Conservation (phyloP, 495 filamentous ascomycete genomes). For the Saxophila tyrrhenica region DNA sequence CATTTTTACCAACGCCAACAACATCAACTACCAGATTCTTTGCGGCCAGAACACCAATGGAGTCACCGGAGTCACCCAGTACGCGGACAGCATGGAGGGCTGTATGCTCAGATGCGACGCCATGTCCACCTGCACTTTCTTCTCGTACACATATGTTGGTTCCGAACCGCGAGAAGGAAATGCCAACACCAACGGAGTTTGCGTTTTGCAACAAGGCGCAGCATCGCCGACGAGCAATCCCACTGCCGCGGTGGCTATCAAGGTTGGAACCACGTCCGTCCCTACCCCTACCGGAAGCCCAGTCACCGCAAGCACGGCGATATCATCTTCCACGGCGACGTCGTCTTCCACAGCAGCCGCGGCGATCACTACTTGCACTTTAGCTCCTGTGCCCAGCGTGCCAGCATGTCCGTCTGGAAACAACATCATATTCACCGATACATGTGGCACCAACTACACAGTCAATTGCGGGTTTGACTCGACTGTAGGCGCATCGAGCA, state of each 20-base stretch:
- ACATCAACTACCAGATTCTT: not conserved
- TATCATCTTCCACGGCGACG: not conserved
- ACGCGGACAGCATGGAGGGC: not conserved
- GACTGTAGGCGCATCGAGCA: not conserved
- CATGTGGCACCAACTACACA: slow-evolving; percentile 8
- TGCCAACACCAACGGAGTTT: not conserved
- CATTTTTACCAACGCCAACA: not conserved
- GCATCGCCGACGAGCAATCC: not conserved
- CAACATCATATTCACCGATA: not conserved
- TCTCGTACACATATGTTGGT: not conserved
- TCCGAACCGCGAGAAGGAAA: not conserved
- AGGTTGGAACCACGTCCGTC: not conserved
- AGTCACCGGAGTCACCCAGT: not conserved
- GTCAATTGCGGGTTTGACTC: slow-evolving; percentile 7
- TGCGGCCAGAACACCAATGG: not conserved
- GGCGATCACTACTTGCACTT: slow-evolving; percentile 32
- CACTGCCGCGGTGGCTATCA: not conserved
- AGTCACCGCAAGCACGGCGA: not conserved
- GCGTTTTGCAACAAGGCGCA: not conserved
- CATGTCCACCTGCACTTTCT: not conserved
- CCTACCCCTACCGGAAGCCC: not conserved
- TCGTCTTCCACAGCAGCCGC: slow-evolving; percentile 34
- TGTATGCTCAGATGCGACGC: not conserved
- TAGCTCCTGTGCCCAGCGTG: not conserved
- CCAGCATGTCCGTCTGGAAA: not conserved